These are phyloP conservation scores for Lasiodiplodia gonubiensis DNA, from an alignment of 2,329 filamentous ascomycete genomes.

Conservation along the genomic window DNA sequence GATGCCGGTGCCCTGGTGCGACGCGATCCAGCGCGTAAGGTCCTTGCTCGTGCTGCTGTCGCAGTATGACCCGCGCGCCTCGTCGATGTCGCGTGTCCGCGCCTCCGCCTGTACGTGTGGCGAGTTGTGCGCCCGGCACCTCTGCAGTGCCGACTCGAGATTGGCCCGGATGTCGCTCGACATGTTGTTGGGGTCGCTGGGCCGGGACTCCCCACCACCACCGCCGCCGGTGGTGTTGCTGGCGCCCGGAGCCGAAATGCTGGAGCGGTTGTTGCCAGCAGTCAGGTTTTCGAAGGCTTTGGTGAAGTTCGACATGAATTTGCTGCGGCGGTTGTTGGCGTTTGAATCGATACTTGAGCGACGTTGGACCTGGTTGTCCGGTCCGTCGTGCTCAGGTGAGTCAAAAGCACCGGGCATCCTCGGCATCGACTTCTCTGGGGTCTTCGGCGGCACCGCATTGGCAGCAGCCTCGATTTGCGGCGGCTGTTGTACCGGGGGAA, in stretches of 20 bases:
- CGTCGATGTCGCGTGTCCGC: constrained; percentile 73
- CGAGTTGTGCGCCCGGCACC: constrained; percentile 78
- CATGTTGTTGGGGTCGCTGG: constrained; percentile 23
- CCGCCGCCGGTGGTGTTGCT: background rate
- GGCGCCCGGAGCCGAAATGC: background rate
- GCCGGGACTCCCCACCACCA: background rate
- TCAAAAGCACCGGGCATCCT: constrained; percentile 46
- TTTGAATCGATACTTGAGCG: constrained; percentile 45
- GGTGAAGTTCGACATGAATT: constrained; percentile 43
- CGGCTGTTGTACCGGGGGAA: constrained; percentile 34
- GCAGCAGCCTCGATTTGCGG: constrained; percentile 19
- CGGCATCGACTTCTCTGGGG: constrained; percentile 35
- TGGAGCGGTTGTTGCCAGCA: constrained; percentile 36
- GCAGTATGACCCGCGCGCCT: constrained; percentile 80
- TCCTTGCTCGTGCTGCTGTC: constrained; percentile 77
- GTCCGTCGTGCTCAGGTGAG: constrained; percentile 38
- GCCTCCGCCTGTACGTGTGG: constrained; percentile 75
- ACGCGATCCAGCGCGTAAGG: constrained; percentile 50
- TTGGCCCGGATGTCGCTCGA: constrained; percentile 35
- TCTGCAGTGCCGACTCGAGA: constrained; percentile 69
- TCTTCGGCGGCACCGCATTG: constrained; percentile 12
- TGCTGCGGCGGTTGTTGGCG: constrained; percentile 34
- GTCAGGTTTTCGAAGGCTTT: constrained; percentile 28
- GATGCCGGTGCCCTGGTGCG: constrained; percentile 4
- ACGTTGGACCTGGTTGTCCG: constrained; percentile 33